Conservation (phyloP, 2,329 filamentous ascomycete species). For the Cercospora zeina region DNA sequence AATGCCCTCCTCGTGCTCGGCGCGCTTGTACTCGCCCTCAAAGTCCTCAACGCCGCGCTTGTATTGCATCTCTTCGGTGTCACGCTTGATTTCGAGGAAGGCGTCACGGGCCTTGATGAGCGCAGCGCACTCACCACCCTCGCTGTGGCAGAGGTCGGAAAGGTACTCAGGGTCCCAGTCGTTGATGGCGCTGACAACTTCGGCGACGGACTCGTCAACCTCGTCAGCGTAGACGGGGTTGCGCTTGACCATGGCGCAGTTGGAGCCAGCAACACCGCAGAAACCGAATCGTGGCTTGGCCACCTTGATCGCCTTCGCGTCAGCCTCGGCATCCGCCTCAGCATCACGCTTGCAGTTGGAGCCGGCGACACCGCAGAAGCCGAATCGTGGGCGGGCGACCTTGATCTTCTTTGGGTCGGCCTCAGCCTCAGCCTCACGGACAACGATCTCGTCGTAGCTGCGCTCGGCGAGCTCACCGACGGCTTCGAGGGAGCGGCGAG, state of each 20-base stretch:
- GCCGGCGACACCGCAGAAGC: constrained; percentile 44
- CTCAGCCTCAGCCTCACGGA: constrained; percentile 24
- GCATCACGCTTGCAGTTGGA: constrained; percentile 43
- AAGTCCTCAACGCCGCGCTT: constrained; percentile 16
- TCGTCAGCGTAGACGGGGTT: constrained; percentile 32
- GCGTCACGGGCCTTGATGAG: constrained; percentile 34
- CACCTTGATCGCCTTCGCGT: neutral
- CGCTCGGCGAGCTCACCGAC: constrained; percentile 31
- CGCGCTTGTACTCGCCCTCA: constrained; percentile 21
- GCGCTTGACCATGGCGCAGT: constrained; percentile 43
- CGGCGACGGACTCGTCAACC: constrained; percentile 41
- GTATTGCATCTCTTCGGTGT: constrained; percentile 26
- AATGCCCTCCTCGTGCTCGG: constrained; percentile 13
- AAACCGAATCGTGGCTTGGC: constrained; percentile 32
- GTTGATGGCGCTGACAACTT: constrained; percentile 20
- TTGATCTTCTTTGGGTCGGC: constrained; percentile 33
- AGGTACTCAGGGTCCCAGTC: constrained; percentile 29
- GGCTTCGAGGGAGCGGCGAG: constrained; percentile 48
- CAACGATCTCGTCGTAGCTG: constrained; percentile 25
- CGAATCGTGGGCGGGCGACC: constrained; percentile 12
- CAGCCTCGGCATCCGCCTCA: constrained; percentile 17
- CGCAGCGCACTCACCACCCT: constrained; percentile 34
- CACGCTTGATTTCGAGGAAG: constrained; percentile 33
- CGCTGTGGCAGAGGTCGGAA: constrained; percentile 22
- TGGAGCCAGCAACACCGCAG: constrained; percentile 45